phyloP scores from a whole-genome alignment of 345 rosid species.

The Citropsis articulata region DNA sequence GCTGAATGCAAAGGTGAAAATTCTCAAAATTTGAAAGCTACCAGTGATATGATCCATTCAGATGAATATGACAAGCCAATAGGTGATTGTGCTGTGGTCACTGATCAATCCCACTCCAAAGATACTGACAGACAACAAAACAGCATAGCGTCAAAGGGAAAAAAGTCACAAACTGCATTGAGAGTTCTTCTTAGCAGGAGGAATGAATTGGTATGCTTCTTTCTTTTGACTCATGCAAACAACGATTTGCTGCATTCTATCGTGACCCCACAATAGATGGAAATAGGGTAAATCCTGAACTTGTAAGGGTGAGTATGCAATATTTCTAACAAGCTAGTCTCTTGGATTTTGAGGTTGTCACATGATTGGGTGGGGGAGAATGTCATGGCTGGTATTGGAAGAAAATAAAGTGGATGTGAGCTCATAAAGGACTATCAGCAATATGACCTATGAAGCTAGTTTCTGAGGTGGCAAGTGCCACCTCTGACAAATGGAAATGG shows the following conservation, averaged over 20 bases:
- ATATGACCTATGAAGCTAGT: neutral
- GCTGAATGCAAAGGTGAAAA: constrained; percentile 29
- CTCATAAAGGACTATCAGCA: neutral
- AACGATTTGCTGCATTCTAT: neutral
- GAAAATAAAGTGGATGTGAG: neutral
- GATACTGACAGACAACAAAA: constrained; percentile 36
- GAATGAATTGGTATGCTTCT: constrained; percentile 54
- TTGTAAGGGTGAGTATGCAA: neutral
- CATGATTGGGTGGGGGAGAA: neutral
- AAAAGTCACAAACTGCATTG: constrained; percentile 45
- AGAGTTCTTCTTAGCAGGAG: constrained; percentile 48
- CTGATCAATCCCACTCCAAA: constrained; percentile 24
- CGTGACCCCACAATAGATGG: neutral
- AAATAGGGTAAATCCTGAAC: neutral
- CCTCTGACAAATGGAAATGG: neutral
- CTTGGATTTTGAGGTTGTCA: neutral
- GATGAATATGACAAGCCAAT: constrained; percentile 13
- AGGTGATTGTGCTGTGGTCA: constrained; percentile 16
- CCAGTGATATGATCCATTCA: neutral
- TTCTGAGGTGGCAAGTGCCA: neutral
- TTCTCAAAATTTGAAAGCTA: constrained; percentile 23
- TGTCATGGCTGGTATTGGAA: neutral
- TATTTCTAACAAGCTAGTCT: neutral
- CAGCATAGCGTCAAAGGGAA: constrained; percentile 40
- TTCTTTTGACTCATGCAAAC: constrained; percentile 11